A percentile compares a stretch with the other conserved stretches of the same genome.
phyloP scores from a whole-genome alignment of 805 yeast genomes.

The Suhomyces pyralidae region DNA sequence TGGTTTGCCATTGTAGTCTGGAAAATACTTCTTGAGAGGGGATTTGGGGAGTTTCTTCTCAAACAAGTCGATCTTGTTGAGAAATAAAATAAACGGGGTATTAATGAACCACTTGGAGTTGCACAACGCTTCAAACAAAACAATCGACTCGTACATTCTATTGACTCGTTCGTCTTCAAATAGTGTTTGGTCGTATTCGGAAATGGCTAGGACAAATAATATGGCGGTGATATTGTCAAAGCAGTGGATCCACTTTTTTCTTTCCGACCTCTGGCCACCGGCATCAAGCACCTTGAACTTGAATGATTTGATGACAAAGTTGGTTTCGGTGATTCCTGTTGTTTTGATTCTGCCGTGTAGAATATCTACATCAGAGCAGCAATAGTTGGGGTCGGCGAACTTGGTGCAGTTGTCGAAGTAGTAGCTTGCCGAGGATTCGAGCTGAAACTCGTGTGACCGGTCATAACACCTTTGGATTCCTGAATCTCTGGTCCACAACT shows the following conservation, averaged over 20 bases:
- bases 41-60: constrained; percentile 63
- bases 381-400: constrained; percentile 61
- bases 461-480: constrained; percentile 62
- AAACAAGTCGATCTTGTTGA: constrained; percentile 85
- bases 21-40: constrained; percentile 71
- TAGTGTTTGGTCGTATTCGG: constrained; percentile 88
- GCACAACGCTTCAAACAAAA: constrained; percentile 76
- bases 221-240: constrained; percentile 88
- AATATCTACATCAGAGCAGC: constrained; percentile 79
- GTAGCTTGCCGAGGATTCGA: constrained; percentile 79
- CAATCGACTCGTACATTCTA: constrained; percentile 86
- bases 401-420: constrained; percentile 72
- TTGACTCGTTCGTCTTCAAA: constrained; percentile 89
- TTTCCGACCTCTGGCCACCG: constrained; percentile 91
- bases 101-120: constrained; percentile 81
- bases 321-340: constrained; percentile 89
- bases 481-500: constrained; percentile 66
- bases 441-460: constrained; percentile 73
- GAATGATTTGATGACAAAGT: constrained; percentile 61
- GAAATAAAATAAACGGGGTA: constrained; percentile 84
- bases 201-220: constrained; percentile 80
- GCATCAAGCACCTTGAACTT: constrained; percentile 85
- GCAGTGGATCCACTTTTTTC: constrained; percentile 93
- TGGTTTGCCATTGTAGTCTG: constrained; percentile 66
- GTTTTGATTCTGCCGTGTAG: constrained; percentile 90